These are phyloP conservation scores for Maudiozyma humilis DNA, from an alignment of 1,139 yeast species.

Conservation along the genomic window DNA sequence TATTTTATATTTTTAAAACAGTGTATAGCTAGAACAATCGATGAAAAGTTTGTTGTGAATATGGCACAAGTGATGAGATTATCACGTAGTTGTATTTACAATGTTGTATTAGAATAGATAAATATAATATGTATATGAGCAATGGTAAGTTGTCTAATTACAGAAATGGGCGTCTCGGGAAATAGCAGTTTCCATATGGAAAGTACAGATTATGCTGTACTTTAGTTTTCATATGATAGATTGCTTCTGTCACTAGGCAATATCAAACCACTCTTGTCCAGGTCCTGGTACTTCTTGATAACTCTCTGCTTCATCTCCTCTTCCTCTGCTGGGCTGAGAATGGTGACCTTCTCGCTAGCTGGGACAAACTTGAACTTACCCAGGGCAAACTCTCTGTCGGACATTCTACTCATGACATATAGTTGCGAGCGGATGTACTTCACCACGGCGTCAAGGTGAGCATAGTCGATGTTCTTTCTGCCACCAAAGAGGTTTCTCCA, in stretches of 20 bases:
- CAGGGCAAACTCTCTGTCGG: conserved; percentile 87
- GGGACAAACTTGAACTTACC: conserved; percentile 82
- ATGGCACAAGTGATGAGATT: too few relatives aligned
- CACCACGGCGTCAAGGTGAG: conserved; percentile 78
- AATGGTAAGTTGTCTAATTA: too few relatives aligned
- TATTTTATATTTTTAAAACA: not conserved
- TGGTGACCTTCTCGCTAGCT: conserved; percentile 73
- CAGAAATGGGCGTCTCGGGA: too few relatives aligned
- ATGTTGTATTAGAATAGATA: conserved; percentile 3
- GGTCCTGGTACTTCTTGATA: conserved; percentile 39
- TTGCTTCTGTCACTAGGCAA: conserved; percentile 58
- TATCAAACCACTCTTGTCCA: conserved; percentile 34
- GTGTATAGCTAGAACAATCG: not conserved
- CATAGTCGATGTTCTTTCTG: conserved; percentile 69
- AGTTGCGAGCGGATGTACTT: conserved; percentile 84
- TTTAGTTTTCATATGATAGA: conserved; percentile 49
- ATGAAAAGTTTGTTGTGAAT: too few relatives aligned
- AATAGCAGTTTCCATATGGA: too few relatives aligned
- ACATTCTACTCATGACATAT: conserved; percentile 72
- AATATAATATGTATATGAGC: conserved; percentile 1
- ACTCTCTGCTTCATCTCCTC: conserved; percentile 36
- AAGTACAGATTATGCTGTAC: not conserved
- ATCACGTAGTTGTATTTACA: conserved; percentile 4
- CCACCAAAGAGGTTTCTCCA: conserved; percentile 92
- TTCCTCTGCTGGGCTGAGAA: conserved; percentile 58